A percentile compares a stretch with the other conserved stretches of the same genome.
These are phyloP conservation scores for Suhomyces ambrosiae DNA, from an alignment of 1,139 yeast genomes.

Conservation along the genomic window DNA sequence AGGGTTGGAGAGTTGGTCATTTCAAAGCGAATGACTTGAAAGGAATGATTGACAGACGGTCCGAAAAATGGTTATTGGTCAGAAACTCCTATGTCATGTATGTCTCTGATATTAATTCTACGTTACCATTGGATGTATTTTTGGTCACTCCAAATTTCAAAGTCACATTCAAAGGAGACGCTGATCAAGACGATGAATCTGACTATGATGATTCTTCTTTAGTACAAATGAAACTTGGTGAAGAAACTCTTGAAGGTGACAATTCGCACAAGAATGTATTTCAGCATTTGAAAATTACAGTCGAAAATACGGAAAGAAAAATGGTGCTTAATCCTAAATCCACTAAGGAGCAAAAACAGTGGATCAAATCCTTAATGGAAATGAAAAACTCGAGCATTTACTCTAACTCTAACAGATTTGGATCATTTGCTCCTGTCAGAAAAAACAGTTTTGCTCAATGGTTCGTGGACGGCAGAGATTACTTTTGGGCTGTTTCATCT, in stretches of 20 bases:
- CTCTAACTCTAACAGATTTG: conserved; percentile 75
- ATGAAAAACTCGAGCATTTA: conserved; percentile 74
- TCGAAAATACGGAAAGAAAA: conserved; percentile 79
- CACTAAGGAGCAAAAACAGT: conserved; percentile 65
- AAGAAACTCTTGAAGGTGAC: conserved; percentile 24
- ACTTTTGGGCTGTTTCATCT: conserved; percentile 93
- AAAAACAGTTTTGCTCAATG: conserved; percentile 87
- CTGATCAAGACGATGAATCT: conserved; percentile 39
- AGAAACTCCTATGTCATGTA: conserved; percentile 83
- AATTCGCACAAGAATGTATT: conserved; percentile 31
- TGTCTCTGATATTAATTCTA: conserved; percentile 82
- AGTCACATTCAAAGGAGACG: conserved; percentile 52
- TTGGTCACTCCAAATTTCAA: conserved; percentile 73
- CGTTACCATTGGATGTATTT: conserved; percentile 89
- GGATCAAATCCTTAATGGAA: conserved; percentile 73
- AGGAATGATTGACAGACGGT: conserved; percentile 86
- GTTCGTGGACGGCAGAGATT: conserved; percentile 96
- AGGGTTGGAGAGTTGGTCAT: conserved; percentile 96
- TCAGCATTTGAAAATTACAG: conserved; percentile 56
- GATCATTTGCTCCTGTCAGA: conserved; percentile 91
- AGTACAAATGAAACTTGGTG: conserved; percentile 28
- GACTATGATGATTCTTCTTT: conserved; percentile 49
- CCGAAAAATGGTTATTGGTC: conserved; percentile 88
- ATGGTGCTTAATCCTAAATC: conserved; percentile 75
- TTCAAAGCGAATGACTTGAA: conserved; percentile 75